These are phyloP conservation scores for Corrigiola litoralis DNA, from an alignment of 179 eudicot genomes.

Conservation along the genomic window DNA sequence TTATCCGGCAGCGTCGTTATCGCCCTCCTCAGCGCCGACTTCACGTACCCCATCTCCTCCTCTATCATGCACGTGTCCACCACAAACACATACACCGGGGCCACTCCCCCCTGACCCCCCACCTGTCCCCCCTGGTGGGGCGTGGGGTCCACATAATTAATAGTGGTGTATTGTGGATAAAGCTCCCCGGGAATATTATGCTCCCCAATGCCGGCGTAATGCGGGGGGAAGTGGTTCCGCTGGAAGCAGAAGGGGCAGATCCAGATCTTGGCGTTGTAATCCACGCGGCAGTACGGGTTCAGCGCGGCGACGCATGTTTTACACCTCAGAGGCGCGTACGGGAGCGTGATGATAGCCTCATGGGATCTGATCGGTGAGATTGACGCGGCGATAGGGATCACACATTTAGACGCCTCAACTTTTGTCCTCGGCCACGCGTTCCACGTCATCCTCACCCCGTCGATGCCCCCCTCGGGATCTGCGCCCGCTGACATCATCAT, in stretches of 20 bases:
- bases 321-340: conserved; percentile 81
- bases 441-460: conserved; percentile 88
- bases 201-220: conserved; percentile 55
- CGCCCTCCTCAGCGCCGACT: conserved; percentile 65
- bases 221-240: conserved; percentile 81
- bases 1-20: conserved; percentile 63
- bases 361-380: conserved; percentile 71
- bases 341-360: conserved; percentile 52
- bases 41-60: conserved; percentile 81
- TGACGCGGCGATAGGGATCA: conserved; percentile 83
- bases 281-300: conserved; percentile 72
- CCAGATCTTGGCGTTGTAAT: conserved; percentile 76
- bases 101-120: neutral
- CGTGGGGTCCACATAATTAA: conserved; percentile 29
- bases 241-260: conserved; percentile 91
- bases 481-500: conserved; percentile 32
- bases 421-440: conserved; percentile 87
- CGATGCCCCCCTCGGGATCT: conserved; percentile 83
- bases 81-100: conserved; percentile 61
- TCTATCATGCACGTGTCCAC: conserved; percentile 87
- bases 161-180: conserved; percentile 67
- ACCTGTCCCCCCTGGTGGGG: neutral
- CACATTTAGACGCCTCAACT: conserved; percentile 79
- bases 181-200: conserved; percentile 89
- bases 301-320: conserved; percentile 61